phyloP scores from a whole-genome alignment of 768 basidiomycete genomes.

The Pholiota conissans region DNA sequence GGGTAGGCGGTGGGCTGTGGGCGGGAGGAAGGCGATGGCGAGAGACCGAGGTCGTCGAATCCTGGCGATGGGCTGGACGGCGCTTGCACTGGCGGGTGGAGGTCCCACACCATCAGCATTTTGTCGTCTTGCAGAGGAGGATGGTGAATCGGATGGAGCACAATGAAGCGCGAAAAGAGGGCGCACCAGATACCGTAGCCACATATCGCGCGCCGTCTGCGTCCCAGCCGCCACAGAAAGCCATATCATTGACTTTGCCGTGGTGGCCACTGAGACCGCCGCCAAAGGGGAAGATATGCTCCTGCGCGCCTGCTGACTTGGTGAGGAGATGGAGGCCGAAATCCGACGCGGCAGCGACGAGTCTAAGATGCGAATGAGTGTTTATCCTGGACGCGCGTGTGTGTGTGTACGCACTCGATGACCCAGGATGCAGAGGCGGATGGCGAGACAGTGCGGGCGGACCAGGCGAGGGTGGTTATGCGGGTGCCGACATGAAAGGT shows the following conservation, averaged over 20 bases:
- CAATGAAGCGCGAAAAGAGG: constrained; percentile 2
- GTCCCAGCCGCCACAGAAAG: constrained; percentile 75
- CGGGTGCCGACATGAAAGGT: constrained; percentile 73
- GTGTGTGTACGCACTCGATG: constrained; percentile 57
- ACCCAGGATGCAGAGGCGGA: constrained; percentile 64
- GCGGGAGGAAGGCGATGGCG: constrained; percentile 37
- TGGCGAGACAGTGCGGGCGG: constrained; percentile 67
- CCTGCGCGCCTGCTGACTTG: constrained; percentile 46
- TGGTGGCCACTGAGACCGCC: constrained; percentile 83
- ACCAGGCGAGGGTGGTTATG: constrained; percentile 80
- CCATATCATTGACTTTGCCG: constrained; percentile 74
- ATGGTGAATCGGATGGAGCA: constrained; percentile 4
- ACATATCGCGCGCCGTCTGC: constrained; percentile 72
- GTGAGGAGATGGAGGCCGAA: constrained; percentile 72
- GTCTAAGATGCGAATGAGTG: constrained; percentile 37
- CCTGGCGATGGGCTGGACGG: constrained; percentile 22
- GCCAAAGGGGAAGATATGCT: constrained; percentile 69
- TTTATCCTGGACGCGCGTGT: constrained; percentile 8
- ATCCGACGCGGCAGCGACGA: constrained; percentile 67
- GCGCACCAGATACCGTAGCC: constrained; percentile 74
- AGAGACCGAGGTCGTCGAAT: constrained; percentile 22
- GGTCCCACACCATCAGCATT: constrained; percentile 86
- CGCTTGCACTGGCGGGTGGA: constrained; percentile 49
- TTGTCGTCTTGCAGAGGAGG: constrained; percentile 75
- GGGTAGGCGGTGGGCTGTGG: constrained; percentile 79